Percentiles rank a stretch among this genome's conserved stretches.
Conservation (phyloP, 805 yeast species). For the Yarrowia porcina region DNA sequence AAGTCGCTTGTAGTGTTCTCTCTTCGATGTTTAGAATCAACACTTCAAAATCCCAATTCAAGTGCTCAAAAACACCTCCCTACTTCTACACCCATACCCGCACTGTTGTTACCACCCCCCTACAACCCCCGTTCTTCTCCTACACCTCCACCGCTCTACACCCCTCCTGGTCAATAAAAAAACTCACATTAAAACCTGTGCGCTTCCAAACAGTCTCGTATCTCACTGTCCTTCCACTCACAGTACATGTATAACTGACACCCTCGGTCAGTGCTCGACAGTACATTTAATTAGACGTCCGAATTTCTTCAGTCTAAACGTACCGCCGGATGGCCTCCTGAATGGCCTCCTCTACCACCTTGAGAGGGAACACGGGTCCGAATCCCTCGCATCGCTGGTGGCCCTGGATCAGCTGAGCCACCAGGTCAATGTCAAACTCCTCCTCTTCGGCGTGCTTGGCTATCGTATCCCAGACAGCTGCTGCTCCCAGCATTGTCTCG, state of each 20-base stretch:
- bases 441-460: conserved; percentile 42
- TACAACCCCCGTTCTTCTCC: too few species aligned
- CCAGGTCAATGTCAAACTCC: conserved; percentile 38
- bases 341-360: conserved; percentile 31
- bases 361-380: conserved; percentile 46
- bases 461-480: conserved; percentile 83
- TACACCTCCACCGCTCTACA: too few species aligned
- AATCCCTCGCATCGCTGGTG: conserved; percentile 72
- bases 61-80: too few species aligned
- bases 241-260: not conserved
- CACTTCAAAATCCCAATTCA: too few species aligned
- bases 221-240: too few species aligned
- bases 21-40: too few species aligned
- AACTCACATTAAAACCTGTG: too few species aligned
- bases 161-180: too few species aligned
- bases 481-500: conserved; percentile 57
- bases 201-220: too few species aligned
- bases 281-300: not conserved
- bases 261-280: not conserved
- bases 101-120: too few species aligned
- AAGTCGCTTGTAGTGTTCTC: too few species aligned
- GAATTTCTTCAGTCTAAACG: not conserved
- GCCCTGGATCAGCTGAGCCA: conserved; percentile 48
- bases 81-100: too few species aligned
- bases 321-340: conserved; percentile 26